Evolutionary conservation across 805 yeast genomes (phyloP).

Genomic region (Zygotorulaspora danielsina): DNA sequence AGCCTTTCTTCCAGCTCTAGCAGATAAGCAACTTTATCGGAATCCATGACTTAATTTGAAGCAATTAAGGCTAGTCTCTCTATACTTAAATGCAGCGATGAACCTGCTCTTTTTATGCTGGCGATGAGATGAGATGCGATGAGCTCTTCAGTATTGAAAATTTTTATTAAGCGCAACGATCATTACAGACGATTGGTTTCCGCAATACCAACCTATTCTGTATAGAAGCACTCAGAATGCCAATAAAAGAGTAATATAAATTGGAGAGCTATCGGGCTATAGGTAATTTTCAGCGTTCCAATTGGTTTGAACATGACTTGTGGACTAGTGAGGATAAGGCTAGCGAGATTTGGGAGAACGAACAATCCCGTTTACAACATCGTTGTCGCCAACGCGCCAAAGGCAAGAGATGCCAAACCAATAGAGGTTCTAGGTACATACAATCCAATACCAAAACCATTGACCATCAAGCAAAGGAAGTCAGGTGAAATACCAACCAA

Average conservation of each 20-base stretch:
- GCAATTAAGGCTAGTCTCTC: too few species aligned
- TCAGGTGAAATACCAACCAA: slow-evolving; percentile 60
- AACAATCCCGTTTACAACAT: slow-evolving; percentile 87
- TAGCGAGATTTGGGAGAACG: slow-evolving; percentile 89
- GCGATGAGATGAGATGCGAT: slow-evolving; percentile 32
- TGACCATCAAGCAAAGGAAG: slow-evolving; percentile 49
- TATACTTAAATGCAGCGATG: too few species aligned
- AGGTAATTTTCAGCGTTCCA: slow-evolving; percentile 6
- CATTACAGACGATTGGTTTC: too few species aligned
- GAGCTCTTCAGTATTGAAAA: slow-evolving; percentile 11
- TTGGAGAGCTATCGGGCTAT: too few species aligned
- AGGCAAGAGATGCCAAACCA: slow-evolving; percentile 85
- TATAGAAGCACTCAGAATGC: too few species aligned
- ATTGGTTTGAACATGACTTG: slow-evolving; percentile 31
- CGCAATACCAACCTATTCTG: too few species aligned
- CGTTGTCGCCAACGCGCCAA: slow-evolving; percentile 70
- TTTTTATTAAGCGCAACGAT: too few species aligned
- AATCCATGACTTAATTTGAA: too few species aligned
- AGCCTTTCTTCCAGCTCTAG: slow-evolving; percentile 60
- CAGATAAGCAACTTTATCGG: slow-evolving; percentile 30
- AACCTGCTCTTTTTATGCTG: too few species aligned
- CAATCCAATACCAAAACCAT: slow-evolving; percentile 73
- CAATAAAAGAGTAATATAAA: too few species aligned
- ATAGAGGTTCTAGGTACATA: slow-evolving; percentile 94
- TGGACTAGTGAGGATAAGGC: slow-evolving; percentile 78